Conservation (phyloP, 768 basidiomycete genomes). For the Pulveroboletus frians region DNA sequence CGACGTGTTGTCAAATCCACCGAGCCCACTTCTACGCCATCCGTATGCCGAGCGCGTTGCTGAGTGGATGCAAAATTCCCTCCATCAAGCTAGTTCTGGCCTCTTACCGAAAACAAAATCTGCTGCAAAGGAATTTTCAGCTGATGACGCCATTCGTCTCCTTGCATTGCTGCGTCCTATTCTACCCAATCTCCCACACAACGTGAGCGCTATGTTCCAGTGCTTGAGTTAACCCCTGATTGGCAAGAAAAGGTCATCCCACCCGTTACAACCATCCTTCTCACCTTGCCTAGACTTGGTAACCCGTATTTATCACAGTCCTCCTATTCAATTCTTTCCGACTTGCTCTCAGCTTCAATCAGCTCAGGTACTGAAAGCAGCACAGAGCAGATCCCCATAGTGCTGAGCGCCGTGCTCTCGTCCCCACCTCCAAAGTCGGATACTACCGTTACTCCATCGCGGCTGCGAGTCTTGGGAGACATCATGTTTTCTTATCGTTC, state of each 20-base stretch:
- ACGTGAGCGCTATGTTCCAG: constrained; percentile 45
- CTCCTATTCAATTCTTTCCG: constrained; percentile 80
- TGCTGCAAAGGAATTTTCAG: constrained; percentile 47
- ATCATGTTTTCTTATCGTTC: constrained; percentile 62
- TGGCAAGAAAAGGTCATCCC: constrained; percentile 57
- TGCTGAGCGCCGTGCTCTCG: constrained; percentile 64
- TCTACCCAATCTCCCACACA: constrained; percentile 53
- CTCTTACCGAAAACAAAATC: constrained; percentile 58
- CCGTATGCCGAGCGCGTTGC: constrained; percentile 81
- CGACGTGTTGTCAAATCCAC: constrained; percentile 71
- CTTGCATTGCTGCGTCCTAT: constrained; percentile 68
- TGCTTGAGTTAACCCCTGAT: constrained; percentile 12
- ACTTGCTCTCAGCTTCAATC: constrained; percentile 57
- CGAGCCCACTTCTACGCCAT: constrained; percentile 71
- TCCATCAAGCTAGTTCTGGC: constrained; percentile 60
- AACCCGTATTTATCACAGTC: constrained; percentile 88
- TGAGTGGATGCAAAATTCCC: constrained; percentile 67
- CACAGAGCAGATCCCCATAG: constrained; percentile 49
- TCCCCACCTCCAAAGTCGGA: constrained; percentile 71
- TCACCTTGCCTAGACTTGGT: constrained; percentile 79
- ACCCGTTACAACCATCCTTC: constrained; percentile 61
- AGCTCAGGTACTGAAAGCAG: constrained; percentile 47
- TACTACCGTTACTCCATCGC: constrained; percentile 60
- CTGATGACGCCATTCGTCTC: constrained; percentile 73
- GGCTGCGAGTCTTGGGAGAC: constrained; percentile 73